These are phyloP conservation scores for Rosellinia necatrix DNA, from an alignment of 2,329 filamentous ascomycete species.

Conservation along the genomic window DNA sequence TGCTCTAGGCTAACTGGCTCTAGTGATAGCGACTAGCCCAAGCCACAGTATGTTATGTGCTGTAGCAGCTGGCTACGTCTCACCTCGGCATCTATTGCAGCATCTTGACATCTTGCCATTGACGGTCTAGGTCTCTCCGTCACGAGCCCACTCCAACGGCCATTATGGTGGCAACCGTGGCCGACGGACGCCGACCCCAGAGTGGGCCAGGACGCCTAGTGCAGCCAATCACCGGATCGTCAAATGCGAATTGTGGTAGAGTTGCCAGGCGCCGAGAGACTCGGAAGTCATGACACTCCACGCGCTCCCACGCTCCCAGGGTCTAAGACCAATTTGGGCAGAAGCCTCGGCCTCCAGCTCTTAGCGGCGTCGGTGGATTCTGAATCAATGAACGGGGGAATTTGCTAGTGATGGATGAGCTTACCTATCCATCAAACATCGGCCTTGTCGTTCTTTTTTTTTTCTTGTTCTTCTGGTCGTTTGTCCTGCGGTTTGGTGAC, in stretches of 20 bases:
- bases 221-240: constrained; percentile 9
- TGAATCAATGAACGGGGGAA: constrained; percentile 5
- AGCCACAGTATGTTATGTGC: too few species aligned
- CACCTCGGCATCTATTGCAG: too few species aligned
- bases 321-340: constrained; percentile 14
- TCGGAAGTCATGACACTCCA: constrained; percentile 9
- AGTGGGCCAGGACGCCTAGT: not conserved
- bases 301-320: constrained; percentile 9
- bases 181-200: constrained; percentile 2
- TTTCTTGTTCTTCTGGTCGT: too few species aligned
- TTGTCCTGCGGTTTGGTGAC: too few species aligned
- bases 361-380: constrained; percentile 19
- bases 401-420: not conserved
- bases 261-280: constrained; percentile 1
- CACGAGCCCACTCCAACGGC: not conserved
- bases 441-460: not conserved
- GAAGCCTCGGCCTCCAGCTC: constrained; percentile 21
- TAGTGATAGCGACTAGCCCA: too few species aligned
- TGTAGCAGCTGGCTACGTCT: too few species aligned
- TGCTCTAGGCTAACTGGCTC: too few species aligned
- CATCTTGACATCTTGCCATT: too few species aligned
- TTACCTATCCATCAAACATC: not conserved
- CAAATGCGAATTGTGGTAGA: constrained; percentile 3
- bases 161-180: not conserved
- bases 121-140: not conserved